phyloP scores from a whole-genome alignment of 225 moss, liverwort and hornwort species.

The Polytrichum formosum region DNA sequence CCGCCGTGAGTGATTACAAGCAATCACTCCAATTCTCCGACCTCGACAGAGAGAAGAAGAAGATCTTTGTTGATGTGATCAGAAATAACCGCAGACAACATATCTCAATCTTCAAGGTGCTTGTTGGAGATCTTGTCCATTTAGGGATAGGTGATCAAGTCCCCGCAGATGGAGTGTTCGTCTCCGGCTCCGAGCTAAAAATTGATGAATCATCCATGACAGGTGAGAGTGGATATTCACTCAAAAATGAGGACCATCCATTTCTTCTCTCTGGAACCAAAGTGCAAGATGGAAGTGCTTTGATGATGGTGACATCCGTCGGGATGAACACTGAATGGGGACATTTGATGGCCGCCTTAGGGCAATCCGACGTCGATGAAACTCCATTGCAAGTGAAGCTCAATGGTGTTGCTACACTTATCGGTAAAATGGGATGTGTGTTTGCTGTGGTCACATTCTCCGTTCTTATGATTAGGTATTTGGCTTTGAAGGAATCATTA shows the following conservation, averaged over 20 bases:
- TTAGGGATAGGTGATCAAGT: conserved; percentile 23
- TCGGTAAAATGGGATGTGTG: conserved; percentile 15
- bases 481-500: conserved; percentile 1
- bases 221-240: conserved; percentile 10
- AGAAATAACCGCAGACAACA: conserved; percentile 9
- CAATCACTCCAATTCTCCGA: conserved; percentile 22
- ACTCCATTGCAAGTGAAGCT: conserved; percentile 30
- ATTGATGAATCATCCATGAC: conserved; percentile 24
- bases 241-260: conserved; percentile 6
- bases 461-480: conserved; percentile 16
- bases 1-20: conserved; percentile 20
- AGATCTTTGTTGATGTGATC: conserved; percentile 16
- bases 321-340: conserved; percentile 31
- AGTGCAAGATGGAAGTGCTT: conserved; percentile 20
- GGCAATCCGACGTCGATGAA: conserved; percentile 5
- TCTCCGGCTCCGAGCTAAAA: conserved; percentile 12
- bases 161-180: conserved; percentile 17
- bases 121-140: conserved; percentile 23
- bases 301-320: conserved; percentile 21
- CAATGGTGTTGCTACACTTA: conserved; percentile 20
- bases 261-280: conserved; percentile 25
- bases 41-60: conserved; percentile 26
- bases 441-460: conserved; percentile 17
- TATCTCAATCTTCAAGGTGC: conserved; percentile 15
- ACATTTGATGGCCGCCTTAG: conserved; percentile 15